A percentile compares a stretch with the other conserved stretches of the same genome.
phyloP scores from a whole-genome alignment of 805 yeast species.

The Kuraishia borneana region DNA sequence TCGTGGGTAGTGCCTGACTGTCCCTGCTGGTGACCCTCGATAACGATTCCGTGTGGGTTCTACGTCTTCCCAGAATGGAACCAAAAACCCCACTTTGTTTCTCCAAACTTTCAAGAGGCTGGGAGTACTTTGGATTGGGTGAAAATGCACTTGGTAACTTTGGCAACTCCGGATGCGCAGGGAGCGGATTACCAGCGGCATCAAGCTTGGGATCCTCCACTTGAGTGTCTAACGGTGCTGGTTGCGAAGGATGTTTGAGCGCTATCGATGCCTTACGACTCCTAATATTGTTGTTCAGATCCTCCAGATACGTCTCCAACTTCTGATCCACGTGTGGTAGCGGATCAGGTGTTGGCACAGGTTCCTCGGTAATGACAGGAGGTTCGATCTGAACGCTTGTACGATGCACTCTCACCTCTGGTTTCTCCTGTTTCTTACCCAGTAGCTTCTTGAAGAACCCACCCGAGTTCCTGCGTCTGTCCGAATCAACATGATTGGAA shows the following conservation, averaged over 20 bases:
- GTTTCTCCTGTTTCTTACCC: conserved; percentile 9
- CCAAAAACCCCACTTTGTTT: conserved; percentile 15
- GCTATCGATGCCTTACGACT: neutral
- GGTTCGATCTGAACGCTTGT: neutral
- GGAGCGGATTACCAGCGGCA: conserved; percentile 33
- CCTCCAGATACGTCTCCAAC: conserved; percentile 32
- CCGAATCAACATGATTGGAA: neutral
- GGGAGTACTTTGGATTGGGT: conserved; percentile 13
- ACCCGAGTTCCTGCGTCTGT: neutral
- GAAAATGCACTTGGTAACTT: conserved; percentile 38
- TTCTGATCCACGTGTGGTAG: conserved; percentile 27
- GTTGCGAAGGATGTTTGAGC: conserved; percentile 6
- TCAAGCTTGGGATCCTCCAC: conserved; percentile 20
- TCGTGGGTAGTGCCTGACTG: conserved; percentile 10
- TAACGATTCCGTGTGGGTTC: conserved; percentile 8
- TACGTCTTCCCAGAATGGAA: conserved; percentile 16
- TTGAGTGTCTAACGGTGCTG: conserved; percentile 13
- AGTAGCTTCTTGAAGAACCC: conserved; percentile 17
- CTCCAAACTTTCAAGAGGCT: conserved; percentile 1
- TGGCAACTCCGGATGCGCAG: conserved; percentile 37
- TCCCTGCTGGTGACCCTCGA: conserved; percentile 8
- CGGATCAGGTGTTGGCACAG: neutral
- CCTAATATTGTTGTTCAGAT: conserved; percentile 9
- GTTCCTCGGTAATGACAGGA: neutral
- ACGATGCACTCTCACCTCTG: neutral